Evolutionary conservation across 2,329 filamentous ascomycete species (phyloP).

Genomic region (Phialocephala subalpina): DNA sequence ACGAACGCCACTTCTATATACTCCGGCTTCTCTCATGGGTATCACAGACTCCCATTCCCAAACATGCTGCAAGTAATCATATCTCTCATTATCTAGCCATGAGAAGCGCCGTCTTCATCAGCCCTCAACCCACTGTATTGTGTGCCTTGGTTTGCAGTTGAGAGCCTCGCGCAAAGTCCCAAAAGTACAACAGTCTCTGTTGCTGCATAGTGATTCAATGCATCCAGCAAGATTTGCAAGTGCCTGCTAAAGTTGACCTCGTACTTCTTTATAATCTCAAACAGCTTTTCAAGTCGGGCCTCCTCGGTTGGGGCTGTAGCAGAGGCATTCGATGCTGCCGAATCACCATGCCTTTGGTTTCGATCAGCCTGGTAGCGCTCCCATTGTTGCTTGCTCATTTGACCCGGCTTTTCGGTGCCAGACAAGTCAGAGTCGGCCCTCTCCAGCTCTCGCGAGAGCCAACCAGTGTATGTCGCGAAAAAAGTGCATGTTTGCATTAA

Average conservation of each 20-base stretch:
- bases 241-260: conserved; percentile 93
- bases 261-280: conserved; percentile 89
- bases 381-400: conserved; percentile 70
- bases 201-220: conserved; percentile 94
- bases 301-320: conserved; percentile 32
- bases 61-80: conserved; percentile 18
- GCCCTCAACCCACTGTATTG: conserved; percentile 66
- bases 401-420: conserved; percentile 61
- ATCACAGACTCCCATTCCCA: conserved; percentile 23
- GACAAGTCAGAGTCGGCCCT: conserved; percentile 83
- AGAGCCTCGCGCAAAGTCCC: conserved; percentile 84
- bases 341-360: conserved; percentile 49
- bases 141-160: conserved; percentile 81
- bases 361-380: conserved; percentile 60
- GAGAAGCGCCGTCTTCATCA: conserved; percentile 59
- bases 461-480: conserved; percentile 90
- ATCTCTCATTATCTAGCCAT: conserved; percentile 13
- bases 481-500: conserved; percentile 95
- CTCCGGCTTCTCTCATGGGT: conserved; percentile 19
- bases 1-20: conserved; percentile 5
- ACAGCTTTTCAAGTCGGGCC: conserved; percentile 56
- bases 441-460: conserved; percentile 84
- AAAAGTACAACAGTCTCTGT: conserved; percentile 96
- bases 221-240: conserved; percentile 91
- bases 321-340: conserved; percentile 29